Base-by-base conservation (phyloP, 768 basidiomycete species). In the Solioccasus polychromus region DNA sequence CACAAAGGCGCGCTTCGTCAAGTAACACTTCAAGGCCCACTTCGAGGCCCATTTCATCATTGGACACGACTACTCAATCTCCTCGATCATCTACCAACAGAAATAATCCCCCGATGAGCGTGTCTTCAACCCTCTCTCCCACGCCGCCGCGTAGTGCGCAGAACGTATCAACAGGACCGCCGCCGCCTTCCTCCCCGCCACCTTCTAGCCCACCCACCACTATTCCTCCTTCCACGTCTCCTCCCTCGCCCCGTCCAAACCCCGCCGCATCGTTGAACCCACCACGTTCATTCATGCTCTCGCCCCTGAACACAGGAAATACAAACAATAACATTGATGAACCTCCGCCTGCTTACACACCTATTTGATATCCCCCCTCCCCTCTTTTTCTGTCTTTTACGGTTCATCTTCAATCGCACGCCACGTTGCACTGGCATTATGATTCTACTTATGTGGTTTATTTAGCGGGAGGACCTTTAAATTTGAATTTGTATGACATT, bases 261-360 rank as follows among this genome's bases (percentile, higher is more conserved):
- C 14, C 14, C 10, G 25, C 19, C 2, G 17, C 11, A 12, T 35
- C 19, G 10, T 19, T 24, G 5, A 36, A 30, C 12, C 3, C 38
- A 23, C 2, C 46, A 17, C 55, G 42, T 15, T 43, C 51, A 5
- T 18, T 23, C 32, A 31, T 35, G 12, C 32, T 54, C 9, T 9
- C 43, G 5, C 39, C 50, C 14, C 42, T 47, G 36, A 10, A 44
- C 9, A 61, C 63, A 0, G 63, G 52, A 12, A 24, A 25, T 24
- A 40, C 45, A 12, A 41, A 18, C n/a, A 40, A 26, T 20, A 15
- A 17, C 6, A 20, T 32, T 18, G 47, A 39, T 2, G 64, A 62
- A 2, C 50, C 62, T 23, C 62, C 62, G 10, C 62, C 62, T 11
- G 56, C 64, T 23, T 63, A 63, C 11, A 66, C 62, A 17, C 52